Evolutionary conservation across 2,329 filamentous ascomycete species (phyloP).

Genomic region (Sclerotinia sclerotiorum): DNA sequence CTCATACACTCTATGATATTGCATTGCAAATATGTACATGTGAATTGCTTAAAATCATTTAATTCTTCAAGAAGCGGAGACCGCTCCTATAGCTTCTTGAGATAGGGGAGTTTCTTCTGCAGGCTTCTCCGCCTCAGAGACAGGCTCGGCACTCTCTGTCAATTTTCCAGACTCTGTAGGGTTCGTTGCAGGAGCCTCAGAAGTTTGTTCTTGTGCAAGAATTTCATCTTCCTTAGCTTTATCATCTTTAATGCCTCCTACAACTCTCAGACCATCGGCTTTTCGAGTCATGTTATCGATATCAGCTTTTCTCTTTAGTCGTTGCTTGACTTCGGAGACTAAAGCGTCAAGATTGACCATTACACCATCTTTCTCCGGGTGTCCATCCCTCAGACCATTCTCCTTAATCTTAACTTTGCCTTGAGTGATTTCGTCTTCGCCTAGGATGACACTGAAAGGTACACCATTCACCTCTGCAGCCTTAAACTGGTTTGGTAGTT

Average conservation of each 20-base stretch:
- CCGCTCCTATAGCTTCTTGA: conserved; percentile 32
- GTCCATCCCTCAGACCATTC: conserved; percentile 73
- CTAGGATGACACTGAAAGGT: conserved; percentile 84
- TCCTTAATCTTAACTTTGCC: conserved; percentile 89
- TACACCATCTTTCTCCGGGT: conserved; percentile 88
- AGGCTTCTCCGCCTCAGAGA: conserved; percentile 9
- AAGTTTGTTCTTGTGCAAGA: conserved; percentile 25
- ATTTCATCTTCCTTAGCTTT: conserved; percentile 25
- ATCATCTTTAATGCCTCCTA: conserved; percentile 36
- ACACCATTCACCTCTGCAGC: conserved; percentile 76
- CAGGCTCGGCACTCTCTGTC: conserved; percentile 2
- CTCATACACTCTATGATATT: conserved; percentile 8
- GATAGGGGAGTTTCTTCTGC: conserved; percentile 24
- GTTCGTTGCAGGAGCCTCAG: neutral
- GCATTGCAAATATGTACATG: conserved; percentile 17
- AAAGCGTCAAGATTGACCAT: conserved; percentile 65
- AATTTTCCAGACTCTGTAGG: conserved; percentile 4
- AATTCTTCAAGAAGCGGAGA: conserved; percentile 33
- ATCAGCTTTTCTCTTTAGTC: conserved; percentile 44
- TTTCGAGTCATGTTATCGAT: conserved; percentile 36
- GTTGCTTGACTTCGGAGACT: conserved; percentile 60
- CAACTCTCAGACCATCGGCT: conserved; percentile 38
- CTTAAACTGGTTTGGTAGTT: conserved; percentile 87
- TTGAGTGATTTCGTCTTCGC: conserved; percentile 81
- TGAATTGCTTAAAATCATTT: conserved; percentile 5